Conservation (phyloP, 371 early-diverging fungal species). For the Mucor circinelloides region DNA sequence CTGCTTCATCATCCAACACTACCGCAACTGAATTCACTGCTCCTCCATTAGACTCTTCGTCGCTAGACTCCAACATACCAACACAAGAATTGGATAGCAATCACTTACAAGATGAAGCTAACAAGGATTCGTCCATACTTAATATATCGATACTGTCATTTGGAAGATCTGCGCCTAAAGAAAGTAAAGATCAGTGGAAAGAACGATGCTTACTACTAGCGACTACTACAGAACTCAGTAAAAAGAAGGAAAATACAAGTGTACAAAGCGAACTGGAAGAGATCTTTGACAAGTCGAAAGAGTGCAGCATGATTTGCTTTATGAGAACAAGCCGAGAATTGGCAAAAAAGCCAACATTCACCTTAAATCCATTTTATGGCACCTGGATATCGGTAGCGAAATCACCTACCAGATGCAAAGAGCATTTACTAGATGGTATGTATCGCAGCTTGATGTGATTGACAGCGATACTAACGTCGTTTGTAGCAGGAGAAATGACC, state of each 20-base stretch:
- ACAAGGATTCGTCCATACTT: neutral
- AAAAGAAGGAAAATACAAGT: neutral
- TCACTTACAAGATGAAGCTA: neutral
- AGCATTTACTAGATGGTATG: slow-evolving; percentile 21
- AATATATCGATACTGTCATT: slow-evolving; percentile 14
- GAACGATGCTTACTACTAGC: slow-evolving; percentile 23
- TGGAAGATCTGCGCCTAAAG: slow-evolving; percentile 9
- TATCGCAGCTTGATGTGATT: neutral
- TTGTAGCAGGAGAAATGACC: neutral
- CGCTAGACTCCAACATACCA: neutral
- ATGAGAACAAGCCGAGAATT: slow-evolving; percentile 15
- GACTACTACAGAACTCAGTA: neutral
- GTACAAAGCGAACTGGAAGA: slow-evolving; percentile 11
- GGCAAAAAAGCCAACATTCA: slow-evolving; percentile 6
- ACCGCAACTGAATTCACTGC: neutral
- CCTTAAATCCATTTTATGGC: slow-evolving; percentile 23
- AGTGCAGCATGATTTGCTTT: slow-evolving; percentile 29
- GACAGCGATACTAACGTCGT: neutral
- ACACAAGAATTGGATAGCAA: neutral
- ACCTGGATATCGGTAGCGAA: slow-evolving; percentile 23
- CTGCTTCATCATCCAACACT: neutral
- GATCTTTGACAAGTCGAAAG: slow-evolving; percentile 16
- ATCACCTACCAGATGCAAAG: slow-evolving; percentile 20
- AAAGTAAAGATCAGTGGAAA: slow-evolving; percentile 9
- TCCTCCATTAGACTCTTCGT: neutral